Evolutionary conservation across 2,329 filamentous ascomycete genomes (phyloP).

Genomic region (Huntiella moniliformis): DNA sequence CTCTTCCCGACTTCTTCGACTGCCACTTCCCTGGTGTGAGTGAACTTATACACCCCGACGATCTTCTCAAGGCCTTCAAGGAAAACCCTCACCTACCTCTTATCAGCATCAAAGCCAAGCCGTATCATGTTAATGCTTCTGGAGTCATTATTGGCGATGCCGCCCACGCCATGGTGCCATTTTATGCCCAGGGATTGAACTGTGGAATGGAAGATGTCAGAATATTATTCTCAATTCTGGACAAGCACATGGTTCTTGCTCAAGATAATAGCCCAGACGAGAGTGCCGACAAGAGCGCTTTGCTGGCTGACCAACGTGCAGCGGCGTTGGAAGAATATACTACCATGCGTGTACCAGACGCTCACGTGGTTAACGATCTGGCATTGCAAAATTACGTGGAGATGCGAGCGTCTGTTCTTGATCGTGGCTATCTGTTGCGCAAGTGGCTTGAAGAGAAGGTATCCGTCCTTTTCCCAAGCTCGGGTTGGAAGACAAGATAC

Average conservation of each 20-base stretch:
- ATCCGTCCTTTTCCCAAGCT: slow-evolving; percentile 51
- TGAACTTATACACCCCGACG: slow-evolving; percentile 44
- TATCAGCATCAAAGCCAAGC: slow-evolving; percentile 81
- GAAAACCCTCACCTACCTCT: slow-evolving; percentile 78
- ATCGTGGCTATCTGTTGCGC: slow-evolving; percentile 55
- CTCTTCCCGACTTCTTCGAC: slow-evolving; percentile 57
- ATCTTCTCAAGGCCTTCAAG: slow-evolving; percentile 56
- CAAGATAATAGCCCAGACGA: slow-evolving; percentile 25
- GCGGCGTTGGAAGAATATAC: slow-evolving; percentile 63
- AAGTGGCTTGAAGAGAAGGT: slow-evolving; percentile 77
- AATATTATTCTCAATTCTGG: slow-evolving; percentile 66
- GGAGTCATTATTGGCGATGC: slow-evolving; percentile 83
- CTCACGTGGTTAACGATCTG: slow-evolving; percentile 79
- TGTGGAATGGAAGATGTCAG: slow-evolving; percentile 87
- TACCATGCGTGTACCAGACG: slow-evolving; percentile 52
- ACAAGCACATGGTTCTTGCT: slow-evolving; percentile 37
- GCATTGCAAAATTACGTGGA: slow-evolving; percentile 83
- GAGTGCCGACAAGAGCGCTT: slow-evolving; percentile 19
- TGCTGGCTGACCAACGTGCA: slow-evolving; percentile 35
- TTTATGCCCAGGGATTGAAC: slow-evolving; percentile 97
- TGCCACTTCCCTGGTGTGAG: slow-evolving; percentile 74
- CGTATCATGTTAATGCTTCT: slow-evolving; percentile 61
- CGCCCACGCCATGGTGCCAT: slow-evolving; percentile 94
- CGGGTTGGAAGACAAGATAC: slow-evolving; percentile 89
- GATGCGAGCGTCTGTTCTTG: slow-evolving; percentile 76